Evolutionary conservation across 768 basidiomycete species (phyloP), one percentile per base, ranked within the genome.

Genomic region (Podaxis sp.): DNA sequence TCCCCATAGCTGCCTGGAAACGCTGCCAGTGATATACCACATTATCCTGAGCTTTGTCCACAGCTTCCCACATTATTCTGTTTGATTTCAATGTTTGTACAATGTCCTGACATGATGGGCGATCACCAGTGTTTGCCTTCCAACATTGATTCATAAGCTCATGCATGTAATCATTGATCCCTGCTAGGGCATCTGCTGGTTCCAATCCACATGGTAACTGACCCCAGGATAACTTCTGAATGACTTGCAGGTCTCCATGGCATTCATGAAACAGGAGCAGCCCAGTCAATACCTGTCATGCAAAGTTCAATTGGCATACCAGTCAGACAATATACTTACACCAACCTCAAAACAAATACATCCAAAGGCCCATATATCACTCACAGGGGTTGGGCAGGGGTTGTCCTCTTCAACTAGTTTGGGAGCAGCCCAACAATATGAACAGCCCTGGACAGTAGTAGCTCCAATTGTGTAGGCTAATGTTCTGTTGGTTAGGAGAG

Each of bases 291-390:
- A 40, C 28, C 28, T 28, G 4, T 28, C 3, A 4, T 5, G 3
- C 28, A 15, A 15, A 15, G 38, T 40, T 40, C 3, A 15, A 40
- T 15, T 10, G 38, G 15, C 38, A 8, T 13, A 5, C 0, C 12
- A 40, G 38, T 11, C 3, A 12, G 15, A 15, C 38, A 40, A 40
- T 40, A 12, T 11, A 2, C 38, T 40, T 12, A 15, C 12, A 40
- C 38, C n/a, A n/a, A 66, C 67, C 61, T 68, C 66, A 38, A 57
- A 68, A 36, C 58, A 58, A 7, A 64, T 54, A 38, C 66, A 64
- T 15, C 58, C 63, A 58, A 66, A 65, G 30, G 67, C 58, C 50
- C 66, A 68, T 41, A 66, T 56, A 37, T 68, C 67, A 48, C 63
- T 68, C 17, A 54, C 63, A 2, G 28, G 24, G 24, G 46, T 37